Base-by-base conservation (phyloP, 331 rosid species). In the Acacia pycnantha region DNA sequence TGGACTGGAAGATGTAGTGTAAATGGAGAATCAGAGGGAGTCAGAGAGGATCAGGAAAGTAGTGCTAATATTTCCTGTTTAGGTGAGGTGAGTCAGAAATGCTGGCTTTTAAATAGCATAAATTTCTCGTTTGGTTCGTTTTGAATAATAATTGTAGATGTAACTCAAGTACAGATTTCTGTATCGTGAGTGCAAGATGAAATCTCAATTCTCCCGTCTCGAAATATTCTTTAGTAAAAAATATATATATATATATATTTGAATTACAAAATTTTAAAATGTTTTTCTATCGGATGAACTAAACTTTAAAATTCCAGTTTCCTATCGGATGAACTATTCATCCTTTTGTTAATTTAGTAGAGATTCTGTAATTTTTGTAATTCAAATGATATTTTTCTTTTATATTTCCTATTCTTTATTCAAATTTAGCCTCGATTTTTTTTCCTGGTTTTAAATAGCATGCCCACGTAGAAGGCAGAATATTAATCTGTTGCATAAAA, bases 1-100 rank as follows among this genome's bases (percentile, higher is more conserved):
- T 77, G 83, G 81, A 82, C 18, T 40, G 77, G 66, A 65, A 81
- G 67, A 64, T 71, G 80, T 16, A 70, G 54, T 67, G 41, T 43
- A 48, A 67, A 76, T 37, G 74, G 51, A 22, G 74, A 69, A 40
- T 40, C 50, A 35, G 73, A 35, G 48, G 27, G 37, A 21, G 73
- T 37, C 50, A 37, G 74, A 37, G 74, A 22, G 74, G 21, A 62
- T 62, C 69, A 62, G 69, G 74, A 69, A 40, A 69, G 74, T 69
- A 69, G 51, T 33, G 6, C 46, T 16, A 19, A 21, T 40, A 61
- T 80, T 83, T n/a, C 83, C 83, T 47, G 76, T 77, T 83, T 46
- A 29, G 59, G 83, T 66, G 78, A 54, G 81, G 79, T 12, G 72
- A 54, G 80, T 74, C 51, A n/a, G 54, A 59, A 24, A 78, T 47